Evolutionary conservation across 139 green algal species (phyloP).

Genomic region (Eudorina sp.): DNA sequence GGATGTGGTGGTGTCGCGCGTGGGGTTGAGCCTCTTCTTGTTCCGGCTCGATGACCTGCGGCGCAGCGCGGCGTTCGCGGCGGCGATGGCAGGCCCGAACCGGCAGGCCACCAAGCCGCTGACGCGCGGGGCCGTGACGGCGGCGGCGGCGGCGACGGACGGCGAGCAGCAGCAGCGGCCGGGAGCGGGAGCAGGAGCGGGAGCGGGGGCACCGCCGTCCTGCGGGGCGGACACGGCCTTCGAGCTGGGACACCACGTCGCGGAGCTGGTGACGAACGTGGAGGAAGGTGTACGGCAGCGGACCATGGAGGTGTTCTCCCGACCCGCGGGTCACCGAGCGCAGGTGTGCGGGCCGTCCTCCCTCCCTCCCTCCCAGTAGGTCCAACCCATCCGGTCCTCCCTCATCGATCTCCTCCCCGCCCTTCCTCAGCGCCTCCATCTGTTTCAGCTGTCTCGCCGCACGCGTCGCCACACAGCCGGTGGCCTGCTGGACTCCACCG

Average conservation of each 20-base stretch:
- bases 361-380: too few species aligned
- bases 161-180: conserved; percentile 10
- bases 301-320: conserved; percentile 51
- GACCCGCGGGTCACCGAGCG: not conserved
- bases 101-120: conserved; percentile 52
- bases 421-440: too few species aligned
- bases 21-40: conserved; percentile 70
- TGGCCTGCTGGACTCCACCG: too few species aligned
- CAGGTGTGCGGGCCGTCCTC: too few species aligned
- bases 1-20: conserved; percentile 64
- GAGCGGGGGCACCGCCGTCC: too few species aligned
- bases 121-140: conserved; percentile 65
- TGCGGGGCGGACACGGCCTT: not conserved
- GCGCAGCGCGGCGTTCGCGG: conserved; percentile 48
- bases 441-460: too few species aligned
- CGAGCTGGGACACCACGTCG: conserved; percentile 49
- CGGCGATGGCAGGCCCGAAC: conserved; percentile 1
- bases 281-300: conserved; percentile 56
- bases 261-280: conserved; percentile 56
- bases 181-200: not conserved
- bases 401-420: too few species aligned
- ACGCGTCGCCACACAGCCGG: too few species aligned
- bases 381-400: too few species aligned
- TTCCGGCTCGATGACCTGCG: conserved; percentile 64
- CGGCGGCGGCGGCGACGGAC: conserved; percentile 29